A percentile compares a stretch with the other conserved stretches of the same genome.
phyloP scores from a whole-genome alignment of 2,329 filamentous ascomycete species.

The Penicillium sp. region DNA sequence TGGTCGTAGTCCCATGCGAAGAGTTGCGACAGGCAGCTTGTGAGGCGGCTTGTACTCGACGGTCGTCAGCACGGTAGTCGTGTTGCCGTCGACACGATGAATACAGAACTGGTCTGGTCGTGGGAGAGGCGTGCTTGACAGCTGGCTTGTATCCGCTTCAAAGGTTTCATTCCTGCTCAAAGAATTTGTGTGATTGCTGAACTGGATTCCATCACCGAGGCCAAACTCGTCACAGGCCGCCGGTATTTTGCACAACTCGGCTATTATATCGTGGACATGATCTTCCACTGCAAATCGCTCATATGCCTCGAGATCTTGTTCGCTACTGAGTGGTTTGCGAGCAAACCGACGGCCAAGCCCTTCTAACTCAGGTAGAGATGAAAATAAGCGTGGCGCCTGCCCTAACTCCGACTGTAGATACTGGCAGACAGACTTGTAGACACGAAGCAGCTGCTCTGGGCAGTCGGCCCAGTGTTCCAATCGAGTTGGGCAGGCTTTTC shows the following conservation, averaged over 20 bases:
- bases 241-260: constrained; percentile 23
- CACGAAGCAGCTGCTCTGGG: neutral
- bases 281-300: neutral
- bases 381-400: neutral
- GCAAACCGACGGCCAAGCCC: neutral
- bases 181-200: constrained; percentile 12
- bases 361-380: neutral
- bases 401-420: neutral
- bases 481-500: neutral
- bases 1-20: constrained; percentile 12
- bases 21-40: constrained; percentile 10
- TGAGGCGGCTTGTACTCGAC: constrained; percentile 19
- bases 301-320: neutral
- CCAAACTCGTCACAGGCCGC: constrained; percentile 21
- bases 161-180: neutral
- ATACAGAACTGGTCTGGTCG: neutral
- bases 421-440: neutral
- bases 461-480: neutral
- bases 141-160: too few relatives aligned
- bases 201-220: constrained; percentile 15
- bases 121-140: neutral
- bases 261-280: constrained; percentile 19
- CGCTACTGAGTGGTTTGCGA: neutral
- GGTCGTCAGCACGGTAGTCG: constrained; percentile 5
- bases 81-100: neutral